Conservation (phyloP, 768 basidiomycete species). For the Phallus indusiatus region DNA sequence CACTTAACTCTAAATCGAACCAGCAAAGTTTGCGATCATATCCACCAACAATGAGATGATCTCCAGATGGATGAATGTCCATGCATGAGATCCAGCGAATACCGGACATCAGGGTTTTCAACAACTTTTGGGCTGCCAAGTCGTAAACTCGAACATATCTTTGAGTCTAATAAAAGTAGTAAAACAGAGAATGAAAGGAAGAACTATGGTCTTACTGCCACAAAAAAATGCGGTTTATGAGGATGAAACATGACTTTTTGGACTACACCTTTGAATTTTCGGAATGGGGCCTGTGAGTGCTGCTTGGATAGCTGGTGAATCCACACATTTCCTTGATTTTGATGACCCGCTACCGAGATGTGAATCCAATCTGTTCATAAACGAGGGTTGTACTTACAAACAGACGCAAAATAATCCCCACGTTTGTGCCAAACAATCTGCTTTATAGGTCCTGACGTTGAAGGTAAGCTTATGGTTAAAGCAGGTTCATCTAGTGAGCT, state of each 20-base stretch:
- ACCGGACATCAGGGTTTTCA: conserved; percentile 92
- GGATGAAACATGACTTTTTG: conserved; percentile 96
- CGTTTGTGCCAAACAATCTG: conserved; percentile 89
- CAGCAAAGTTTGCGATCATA: conserved; percentile 97
- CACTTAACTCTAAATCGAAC: conserved; percentile 96
- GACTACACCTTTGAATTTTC: conserved; percentile 83
- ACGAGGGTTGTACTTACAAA: conserved; percentile 53
- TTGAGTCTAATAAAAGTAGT: conserved; percentile 59
- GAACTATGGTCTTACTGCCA: conserved; percentile 60
- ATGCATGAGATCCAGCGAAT: conserved; percentile 96
- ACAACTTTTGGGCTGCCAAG: conserved; percentile 81
- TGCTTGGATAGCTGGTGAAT: conserved; percentile 92
- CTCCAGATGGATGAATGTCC: conserved; percentile 93
- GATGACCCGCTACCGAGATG: conserved; percentile 42
- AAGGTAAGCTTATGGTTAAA: conserved; percentile 52
- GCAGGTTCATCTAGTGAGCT: conserved; percentile 43
- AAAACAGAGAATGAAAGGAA: neutral
- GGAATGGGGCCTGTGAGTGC: conserved; percentile 97
- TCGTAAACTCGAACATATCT: conserved; percentile 95
- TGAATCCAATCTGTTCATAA: conserved; percentile 1
- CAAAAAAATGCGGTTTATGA: conserved; percentile 89
- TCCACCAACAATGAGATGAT: conserved; percentile 94
- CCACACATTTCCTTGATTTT: conserved; percentile 77
- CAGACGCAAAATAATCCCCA: conserved; percentile 93
- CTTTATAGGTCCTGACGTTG: conserved; percentile 59